A percentile compares a stretch with the other conserved stretches of the same genome.
phyloP scores from a whole-genome alignment of 2,329 filamentous ascomycete genomes.

The Alternaria postmessia region DNA sequence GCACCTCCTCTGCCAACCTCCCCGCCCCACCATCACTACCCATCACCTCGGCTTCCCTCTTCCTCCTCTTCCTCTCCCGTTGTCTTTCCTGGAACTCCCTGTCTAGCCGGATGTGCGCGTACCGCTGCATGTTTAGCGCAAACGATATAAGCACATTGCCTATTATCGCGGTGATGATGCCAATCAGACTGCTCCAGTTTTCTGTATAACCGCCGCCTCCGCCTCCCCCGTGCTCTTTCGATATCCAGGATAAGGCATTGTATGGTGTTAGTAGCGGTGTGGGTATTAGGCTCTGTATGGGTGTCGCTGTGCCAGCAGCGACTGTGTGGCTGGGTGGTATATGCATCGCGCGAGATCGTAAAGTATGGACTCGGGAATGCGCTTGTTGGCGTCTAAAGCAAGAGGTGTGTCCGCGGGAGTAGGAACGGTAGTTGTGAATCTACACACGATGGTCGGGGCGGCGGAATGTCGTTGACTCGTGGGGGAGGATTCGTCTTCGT shows the following conservation, averaged over 20 bases:
- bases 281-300: not conserved
- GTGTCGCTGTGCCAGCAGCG: constrained; percentile 34
- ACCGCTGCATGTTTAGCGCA: constrained; percentile 94
- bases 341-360: constrained; percentile 31
- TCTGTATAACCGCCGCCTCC: constrained; percentile 32
- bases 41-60: constrained; percentile 18
- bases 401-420: not conserved
- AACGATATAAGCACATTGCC: constrained; percentile 95
- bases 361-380: constrained; percentile 1
- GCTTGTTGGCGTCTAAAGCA: not conserved
- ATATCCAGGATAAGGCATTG: constrained; percentile 18
- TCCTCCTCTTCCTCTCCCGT: constrained; percentile 40
- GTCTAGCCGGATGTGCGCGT: constrained; percentile 87
- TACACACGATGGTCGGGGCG: not conserved
- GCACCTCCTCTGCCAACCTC: constrained; percentile 44
- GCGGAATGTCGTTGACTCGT: not conserved
- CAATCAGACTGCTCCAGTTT: constrained; percentile 90
- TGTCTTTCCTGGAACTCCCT: constrained; percentile 68
- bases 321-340: constrained; percentile 28
- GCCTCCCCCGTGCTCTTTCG: constrained; percentile 17
- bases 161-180: constrained; percentile 89
- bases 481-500: not conserved
- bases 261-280: constrained; percentile 19
- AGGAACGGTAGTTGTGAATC: too few species aligned
- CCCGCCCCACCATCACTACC: constrained; percentile 32